Percentiles rank a stretch among this genome's conserved stretches.
Evolutionary conservation across 805 yeast species (phyloP).

Genomic region (Kuraishia piskuri): DNA sequence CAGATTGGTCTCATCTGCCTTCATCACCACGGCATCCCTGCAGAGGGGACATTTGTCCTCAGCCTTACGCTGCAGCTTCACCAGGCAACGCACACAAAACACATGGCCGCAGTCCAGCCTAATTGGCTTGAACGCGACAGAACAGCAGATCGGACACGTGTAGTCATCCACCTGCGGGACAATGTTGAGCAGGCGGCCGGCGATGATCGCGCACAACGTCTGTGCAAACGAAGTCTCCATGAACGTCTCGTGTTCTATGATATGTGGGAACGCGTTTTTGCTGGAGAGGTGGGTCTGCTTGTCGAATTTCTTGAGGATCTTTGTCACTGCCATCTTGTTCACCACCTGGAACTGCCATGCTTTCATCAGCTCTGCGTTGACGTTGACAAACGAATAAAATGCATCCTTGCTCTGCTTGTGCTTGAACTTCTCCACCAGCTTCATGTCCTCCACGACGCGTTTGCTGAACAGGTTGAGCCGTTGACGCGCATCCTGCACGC

Average conservation of each 20-base stretch:
- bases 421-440: conserved; percentile 31
- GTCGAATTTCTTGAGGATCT: conserved; percentile 69
- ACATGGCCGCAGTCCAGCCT: conserved; percentile 55
- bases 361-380: conserved; percentile 48
- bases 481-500: conserved; percentile 34
- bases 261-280: conserved; percentile 34
- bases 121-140: conserved; percentile 67
- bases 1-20: conserved; percentile 53
- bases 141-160: conserved; percentile 64
- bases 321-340: conserved; percentile 54
- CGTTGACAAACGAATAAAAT: conserved; percentile 38
- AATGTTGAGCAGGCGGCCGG: conserved; percentile 42
- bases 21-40: conserved; percentile 40
- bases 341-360: conserved; percentile 52
- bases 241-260: conserved; percentile 32
- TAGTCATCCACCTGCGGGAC: conserved; percentile 74
- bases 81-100: conserved; percentile 66
- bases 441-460: conserved; percentile 26
- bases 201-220: conserved; percentile 46
- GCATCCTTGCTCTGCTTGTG: conserved; percentile 34
- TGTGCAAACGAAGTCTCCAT: conserved; percentile 43
- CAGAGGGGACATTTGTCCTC: conserved; percentile 66
- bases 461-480: conserved; percentile 32
- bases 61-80: conserved; percentile 51
- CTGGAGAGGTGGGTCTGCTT: conserved; percentile 55